phyloP scores from a whole-genome alignment of 2,329 filamentous ascomycete genomes.

The Paradendryphiella salina region DNA sequence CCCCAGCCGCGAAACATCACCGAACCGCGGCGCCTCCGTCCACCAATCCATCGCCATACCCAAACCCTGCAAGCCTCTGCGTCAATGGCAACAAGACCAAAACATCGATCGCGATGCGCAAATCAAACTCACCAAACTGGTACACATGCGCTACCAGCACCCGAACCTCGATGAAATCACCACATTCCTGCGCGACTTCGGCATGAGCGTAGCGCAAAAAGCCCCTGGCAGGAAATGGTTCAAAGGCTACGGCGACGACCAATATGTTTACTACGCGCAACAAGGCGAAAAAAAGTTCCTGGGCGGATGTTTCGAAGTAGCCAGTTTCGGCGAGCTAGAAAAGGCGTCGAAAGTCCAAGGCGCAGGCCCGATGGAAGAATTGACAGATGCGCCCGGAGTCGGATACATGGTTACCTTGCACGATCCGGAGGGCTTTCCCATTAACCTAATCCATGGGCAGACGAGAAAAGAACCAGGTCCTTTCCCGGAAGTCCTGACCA shows the following conservation, averaged over 20 bases:
- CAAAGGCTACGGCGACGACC: constrained; percentile 64
- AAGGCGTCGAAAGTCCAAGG: constrained; percentile 52
- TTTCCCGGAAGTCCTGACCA: constrained; percentile 55
- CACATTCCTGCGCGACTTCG: constrained; percentile 48
- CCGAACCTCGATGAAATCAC: constrained; percentile 55
- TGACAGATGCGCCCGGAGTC: constrained; percentile 57
- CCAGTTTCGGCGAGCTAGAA: constrained; percentile 59
- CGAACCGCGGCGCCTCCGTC: constrained; percentile 49
- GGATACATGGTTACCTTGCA: constrained; percentile 54
- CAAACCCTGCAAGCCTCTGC: constrained; percentile 40
- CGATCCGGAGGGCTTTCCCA: constrained; percentile 59
- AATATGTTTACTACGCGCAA: constrained; percentile 61
- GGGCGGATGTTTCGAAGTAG: constrained; percentile 62
- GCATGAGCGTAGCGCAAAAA: constrained; percentile 42
- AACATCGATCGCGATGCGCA: constrained; percentile 52
- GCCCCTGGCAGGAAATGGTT: constrained; percentile 55
- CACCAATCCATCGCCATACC: constrained; percentile 47
- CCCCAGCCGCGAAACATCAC: constrained; percentile 41
- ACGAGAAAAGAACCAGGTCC: constrained; percentile 48
- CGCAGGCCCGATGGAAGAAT: constrained; percentile 55
- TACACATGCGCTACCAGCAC: constrained; percentile 60
- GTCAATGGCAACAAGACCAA: constrained; percentile 45
- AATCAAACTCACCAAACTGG: constrained; percentile 53
- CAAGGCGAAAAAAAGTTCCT: constrained; percentile 58
- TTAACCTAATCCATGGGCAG: constrained; percentile 63